Evolutionary conservation across 225 moss, liverwort and hornwort species (phyloP), one percentile per base, ranked within the genome.

Genomic region (Marchantia polymorpha): DNA sequence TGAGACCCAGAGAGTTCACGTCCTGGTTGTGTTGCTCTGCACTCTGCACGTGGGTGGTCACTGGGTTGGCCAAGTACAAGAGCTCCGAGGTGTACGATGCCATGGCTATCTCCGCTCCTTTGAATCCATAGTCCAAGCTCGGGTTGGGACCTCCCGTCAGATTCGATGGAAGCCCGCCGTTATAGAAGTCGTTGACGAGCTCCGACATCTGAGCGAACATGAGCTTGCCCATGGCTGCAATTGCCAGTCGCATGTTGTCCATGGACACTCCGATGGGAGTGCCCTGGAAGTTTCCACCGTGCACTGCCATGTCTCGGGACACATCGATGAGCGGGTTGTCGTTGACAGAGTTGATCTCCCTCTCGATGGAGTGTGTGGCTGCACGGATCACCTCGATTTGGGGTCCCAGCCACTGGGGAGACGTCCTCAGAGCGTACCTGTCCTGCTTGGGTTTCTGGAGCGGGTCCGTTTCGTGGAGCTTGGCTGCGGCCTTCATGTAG

Each of bases 41-140:
- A 65, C 90, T 90, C 60, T 91, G 91, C 10, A 91, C 91, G 48
- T 91, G 91, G 0, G 91, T 91, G 75, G 91, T 91, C 69, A 91
- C 91, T 0, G 91, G 91, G 20, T 91, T 91, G 12, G 91, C 91
- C 25, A 91, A 77, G 81, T 88, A 90, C 31, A 88, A 85, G 0
- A 91, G 85, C 64, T 90, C 91, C 0, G 88, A 88, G 1, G 85
- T 84, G 61, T 91, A 91, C 0, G 91, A 91, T 0, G 91, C 91
- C 91, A 91, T 90, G 76, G 77, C 69, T 3, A 69, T 69, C 11
- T 69, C 69, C 12, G 69, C 69, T 39, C 69, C 69, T 27, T 69
- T 69, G 69, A 69, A 69, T 19, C 69, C 69, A 7, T 69, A 69
- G 69, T 69, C 69, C 69, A 69, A 47, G 20, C 91, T 91, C 26